phyloP scores from a whole-genome alignment of 805 yeast species.

The Starmerella vaccinii region DNA sequence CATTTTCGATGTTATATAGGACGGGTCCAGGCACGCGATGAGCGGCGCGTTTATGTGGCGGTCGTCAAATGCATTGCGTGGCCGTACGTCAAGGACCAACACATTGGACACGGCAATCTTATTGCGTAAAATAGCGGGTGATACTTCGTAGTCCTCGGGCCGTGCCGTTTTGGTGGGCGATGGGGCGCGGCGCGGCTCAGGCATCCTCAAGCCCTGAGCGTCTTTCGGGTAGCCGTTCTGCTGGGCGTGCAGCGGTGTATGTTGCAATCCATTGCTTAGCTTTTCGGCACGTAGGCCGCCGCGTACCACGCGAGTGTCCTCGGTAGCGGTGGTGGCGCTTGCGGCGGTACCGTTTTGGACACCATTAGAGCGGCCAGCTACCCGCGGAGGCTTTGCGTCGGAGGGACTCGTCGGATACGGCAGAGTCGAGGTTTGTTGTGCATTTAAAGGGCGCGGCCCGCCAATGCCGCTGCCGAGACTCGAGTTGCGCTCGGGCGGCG shows the following conservation, averaged over 20 bases:
- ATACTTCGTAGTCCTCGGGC: conserved; percentile 12
- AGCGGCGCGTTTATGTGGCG: conserved; percentile 54
- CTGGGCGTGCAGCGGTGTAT: not conserved
- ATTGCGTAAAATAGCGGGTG: conserved; percentile 16
- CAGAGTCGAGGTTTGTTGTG: not conserved
- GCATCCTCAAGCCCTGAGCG: conserved; percentile 3
- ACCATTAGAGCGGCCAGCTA: not conserved
- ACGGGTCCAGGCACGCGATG: conserved; percentile 68
- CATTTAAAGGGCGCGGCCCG: not conserved
- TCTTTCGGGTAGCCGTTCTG: conserved; percentile 1
- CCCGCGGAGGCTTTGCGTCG: not conserved
- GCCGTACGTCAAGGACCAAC: conserved; percentile 64
- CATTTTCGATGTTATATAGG: conserved; percentile 40
- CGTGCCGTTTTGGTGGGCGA: not conserved
- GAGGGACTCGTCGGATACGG: conserved; percentile 11
- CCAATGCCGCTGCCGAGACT: not conserved
- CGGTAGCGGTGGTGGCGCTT: not conserved
- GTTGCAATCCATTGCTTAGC: too few species aligned
- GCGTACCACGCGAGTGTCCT: not conserved
- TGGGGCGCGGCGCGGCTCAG: conserved; percentile 3
- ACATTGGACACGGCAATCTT: conserved; percentile 26
- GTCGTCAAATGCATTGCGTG: conserved; percentile 46
- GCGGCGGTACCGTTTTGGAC: not conserved
- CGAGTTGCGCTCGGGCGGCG: conserved; percentile 8
- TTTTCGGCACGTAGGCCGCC: not conserved